Evolutionary conservation across 768 basidiomycete species (phyloP), one percentile per base, ranked within the genome.

Genomic region (Kwoniella heveanensis): DNA sequence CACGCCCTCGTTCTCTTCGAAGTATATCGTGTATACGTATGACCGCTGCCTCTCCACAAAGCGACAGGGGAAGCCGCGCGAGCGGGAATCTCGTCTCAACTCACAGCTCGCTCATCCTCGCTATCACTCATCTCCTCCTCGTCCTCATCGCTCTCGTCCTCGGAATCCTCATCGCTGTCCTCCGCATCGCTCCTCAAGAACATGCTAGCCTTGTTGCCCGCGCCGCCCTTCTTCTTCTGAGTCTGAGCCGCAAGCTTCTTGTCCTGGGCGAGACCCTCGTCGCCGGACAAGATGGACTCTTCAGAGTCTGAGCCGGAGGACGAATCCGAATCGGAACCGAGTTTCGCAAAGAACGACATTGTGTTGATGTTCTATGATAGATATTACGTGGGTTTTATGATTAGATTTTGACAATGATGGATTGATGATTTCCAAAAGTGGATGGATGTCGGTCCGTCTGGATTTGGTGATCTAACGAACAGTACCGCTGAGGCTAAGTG

Each of bases 81-180:
- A n/a, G n/a, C n/a, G n/a, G n/a, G n/a, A n/a, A n/a, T n/a, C n/a
- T n/a, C n/a, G n/a, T n/a, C n/a, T n/a, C 22, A 50, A 66, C 59
- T 30, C 27, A 70, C 62, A 54, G 30, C 59, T 60, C 64, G 47
- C 27, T 65, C 72, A 68, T 73, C 71, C 29, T 69, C 72, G 36
- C 54, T 62, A 60, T 82, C 83, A 50, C 72, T 78, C 52, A 81
- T 77, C 67, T 66, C 71, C 9, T 77, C 80, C 63, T 79, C n/a
- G n/a, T n/a, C 79, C 2, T 80, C 83, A 8, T 81, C 82, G 37
- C 82, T 82, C 46, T 71, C 77, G 50, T 81, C 81, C 53, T 84
- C 84, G 37, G 85, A 85, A 55, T 85, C 85, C 48, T 86, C 84
- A 67, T 84, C 85, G 19, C 85, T 83, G 55, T 86, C 84, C 67